Evolutionary conservation across 768 basidiomycete species (phyloP), one percentile per base, ranked within the genome.

Genomic region (Tulasnella sp.): DNA sequence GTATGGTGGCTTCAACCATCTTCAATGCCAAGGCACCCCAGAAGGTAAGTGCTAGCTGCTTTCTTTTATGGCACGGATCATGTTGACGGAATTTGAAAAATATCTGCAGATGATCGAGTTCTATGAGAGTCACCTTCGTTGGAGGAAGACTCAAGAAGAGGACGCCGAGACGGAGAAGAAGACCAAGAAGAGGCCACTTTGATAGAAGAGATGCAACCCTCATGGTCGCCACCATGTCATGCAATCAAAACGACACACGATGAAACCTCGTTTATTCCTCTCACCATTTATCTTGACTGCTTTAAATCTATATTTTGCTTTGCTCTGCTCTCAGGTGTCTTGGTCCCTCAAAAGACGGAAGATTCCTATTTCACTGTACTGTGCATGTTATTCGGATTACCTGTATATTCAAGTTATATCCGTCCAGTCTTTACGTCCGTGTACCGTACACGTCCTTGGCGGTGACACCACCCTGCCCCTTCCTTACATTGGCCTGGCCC

Each of bases 401-500:
- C 5, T 7, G 5, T 47, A 30, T 56, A 50, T 23, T 7, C 49
- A 30, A 15, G 26, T 29, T n/a, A n/a, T n/a, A n/a, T 26, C 21
- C 27, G 29, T 13, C 2, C 32, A 7, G 13, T 50, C 19, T 27
- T 68, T 51, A 73, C 29, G 77, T 73, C 27, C 84, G 80, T 65
- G 74, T 75, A 34, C 84, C 82, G 69, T 94, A 92, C 32, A 91
- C 90, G 67, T 91, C 88, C 67, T 85, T 76, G 59, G 86, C 78
- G 3, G 76, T 70, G 60, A 90, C 86, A 51, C 91, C 87, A 48
- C 79, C 81, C 67, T 89, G 87, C 5, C 90, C 89, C 70, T 86
- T 88, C 69, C 83, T 82, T 66, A 84, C 80, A 74, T 91, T 89
- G 58, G 88, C 83, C 66, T 90, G 84, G 3, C 87, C 89, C 89